Base-by-base conservation (phyloP, 2,329 filamentous ascomycete species). In the Colletotrichum scovillei region DNA sequence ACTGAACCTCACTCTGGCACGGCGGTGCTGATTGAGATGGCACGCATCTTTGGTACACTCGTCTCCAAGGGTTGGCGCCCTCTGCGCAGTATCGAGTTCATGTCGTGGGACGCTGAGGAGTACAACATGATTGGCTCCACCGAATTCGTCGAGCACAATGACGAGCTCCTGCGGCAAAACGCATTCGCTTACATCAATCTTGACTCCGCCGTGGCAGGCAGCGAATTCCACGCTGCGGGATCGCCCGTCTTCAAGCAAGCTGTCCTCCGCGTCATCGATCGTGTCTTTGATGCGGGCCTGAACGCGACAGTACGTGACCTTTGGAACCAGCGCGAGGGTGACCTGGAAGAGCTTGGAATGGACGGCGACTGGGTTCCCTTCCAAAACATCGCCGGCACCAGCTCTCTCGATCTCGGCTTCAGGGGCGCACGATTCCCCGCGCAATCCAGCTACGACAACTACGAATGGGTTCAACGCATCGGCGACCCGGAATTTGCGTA, bases 91-190 rank as follows among this genome's bases (percentile, higher is more conserved):
- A 97, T 99, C 76, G 94, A 97, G 81, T 98, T 99, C 82, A 95
- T 95, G 79, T 98, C 94, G 42, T 99, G 97, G 97, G 97, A 99
- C 81, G 97, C 91, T 4, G 93, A 93, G 77, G 95, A 96, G 82
- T 98, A 98, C 85, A 98, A 98, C 82, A 86, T 97, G 58, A 94
- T 98, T 71, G 97, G 97, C 9, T 97, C 95, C 12, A 98, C 97
- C 1, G 97, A 99, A 81, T 96, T 93, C 78, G 97, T 99, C 58
- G 97, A 99, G 84, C 92, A 93, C 59, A 92, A 96, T 76, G 86
- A 95, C 32, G 91, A 95, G 0, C 81, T 85, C 3, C 87, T 99
- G 7, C 92, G 94, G 55, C 85, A 89, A 22, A 89, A 97, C 77
- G 96, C 90, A 0, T 91, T 94, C 75, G 95, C 94, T 11, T 99